Evolutionary conservation across 2,329 filamentous ascomycete genomes (phyloP).

Genomic region (Colletotrichum liriopes): DNA sequence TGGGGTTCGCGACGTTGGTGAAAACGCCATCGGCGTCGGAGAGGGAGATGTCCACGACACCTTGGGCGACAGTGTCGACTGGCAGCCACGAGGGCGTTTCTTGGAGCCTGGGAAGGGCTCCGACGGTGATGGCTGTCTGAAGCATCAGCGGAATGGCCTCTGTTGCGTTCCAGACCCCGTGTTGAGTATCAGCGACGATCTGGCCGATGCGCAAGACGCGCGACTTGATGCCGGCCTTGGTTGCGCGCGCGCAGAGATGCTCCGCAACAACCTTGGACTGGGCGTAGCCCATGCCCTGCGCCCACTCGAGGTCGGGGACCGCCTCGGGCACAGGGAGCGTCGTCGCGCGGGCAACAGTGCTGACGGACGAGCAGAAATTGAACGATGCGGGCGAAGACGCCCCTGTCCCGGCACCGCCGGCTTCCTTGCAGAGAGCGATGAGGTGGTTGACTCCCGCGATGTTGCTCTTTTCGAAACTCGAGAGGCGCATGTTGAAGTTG

Average conservation of each 20-base stretch:
- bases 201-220: conserved; percentile 65
- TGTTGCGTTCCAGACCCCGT: conserved; percentile 66
- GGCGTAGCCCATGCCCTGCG: conserved; percentile 60
- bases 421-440: conserved; percentile 52
- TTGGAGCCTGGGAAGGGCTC: conserved; percentile 60
- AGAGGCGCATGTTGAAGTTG: conserved; percentile 69
- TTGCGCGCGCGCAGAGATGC: conserved; percentile 54
- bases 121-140: conserved; percentile 59
- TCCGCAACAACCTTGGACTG: conserved; percentile 60
- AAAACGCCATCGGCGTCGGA: conserved; percentile 53
- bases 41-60: conserved; percentile 57
- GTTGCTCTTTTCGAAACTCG: conserved; percentile 64
- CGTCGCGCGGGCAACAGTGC: conserved; percentile 56
- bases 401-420: background rate
- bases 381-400: conserved; percentile 51
- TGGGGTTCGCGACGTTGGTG: conserved; percentile 65
- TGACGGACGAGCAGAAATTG: conserved; percentile 67
- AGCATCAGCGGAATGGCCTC: conserved; percentile 70
- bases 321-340: conserved; percentile 53
- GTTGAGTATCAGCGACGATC: conserved; percentile 62
- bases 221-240: conserved; percentile 49
- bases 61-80: conserved; percentile 60
- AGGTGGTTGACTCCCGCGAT: conserved; percentile 63
- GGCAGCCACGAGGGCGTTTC: conserved; percentile 64
- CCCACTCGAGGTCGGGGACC: conserved; percentile 54